Base-by-base conservation (phyloP, 2,329 filamentous ascomycete species). In the Sphaerulina populicola region DNA sequence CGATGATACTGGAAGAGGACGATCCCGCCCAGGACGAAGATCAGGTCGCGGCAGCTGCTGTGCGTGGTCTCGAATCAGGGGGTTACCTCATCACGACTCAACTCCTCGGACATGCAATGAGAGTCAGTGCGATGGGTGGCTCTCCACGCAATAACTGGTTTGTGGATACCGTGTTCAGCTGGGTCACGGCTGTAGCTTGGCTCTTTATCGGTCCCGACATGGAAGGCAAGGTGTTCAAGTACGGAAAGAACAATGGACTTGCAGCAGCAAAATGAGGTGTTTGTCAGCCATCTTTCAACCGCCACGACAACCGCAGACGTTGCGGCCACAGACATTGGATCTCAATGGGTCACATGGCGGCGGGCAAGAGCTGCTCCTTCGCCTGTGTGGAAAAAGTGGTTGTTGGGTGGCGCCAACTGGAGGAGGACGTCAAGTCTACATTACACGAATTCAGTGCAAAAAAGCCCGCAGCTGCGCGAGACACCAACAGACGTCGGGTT, bases 21-120 rank as follows among this genome's bases (percentile, higher is more conserved):
- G 93, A 98, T 66, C 84, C 83, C 11, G 76, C 81, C 42, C 86
- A 94, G 68, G 83, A 78, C 0, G 86, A 88, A 4, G 83, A 93
- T 4, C 77, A 85, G 53, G 88, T 94, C 11, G 93, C 93, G 1
- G 69, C 71, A 3, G 74, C 74, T 7, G 76, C 87, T 0, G 81
- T 98, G 46, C 71, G 72, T 39, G 87, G 85, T 0, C 71, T 98
- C 40, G 89, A 97, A 68, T 80, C 72, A 33, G 93, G 91, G 0
- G 75, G 93, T 21, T 91, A 87, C 67, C 76, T 88, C 62, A 79
- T 95, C 40, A 84, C 87, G 0, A 86, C 89, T 9, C 84, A 81
- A 53, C 80, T 83, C 56, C 66, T 95, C 42, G 87, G 85, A 1
- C 70, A 79, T 50, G 62, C 88, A 52, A 85, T 96, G 81, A 81